A percentile compares a stretch with the other conserved stretches of the same genome.
phyloP scores from a whole-genome alignment of 31 red algal genomes.

The Porphyra umbilicalis region DNA sequence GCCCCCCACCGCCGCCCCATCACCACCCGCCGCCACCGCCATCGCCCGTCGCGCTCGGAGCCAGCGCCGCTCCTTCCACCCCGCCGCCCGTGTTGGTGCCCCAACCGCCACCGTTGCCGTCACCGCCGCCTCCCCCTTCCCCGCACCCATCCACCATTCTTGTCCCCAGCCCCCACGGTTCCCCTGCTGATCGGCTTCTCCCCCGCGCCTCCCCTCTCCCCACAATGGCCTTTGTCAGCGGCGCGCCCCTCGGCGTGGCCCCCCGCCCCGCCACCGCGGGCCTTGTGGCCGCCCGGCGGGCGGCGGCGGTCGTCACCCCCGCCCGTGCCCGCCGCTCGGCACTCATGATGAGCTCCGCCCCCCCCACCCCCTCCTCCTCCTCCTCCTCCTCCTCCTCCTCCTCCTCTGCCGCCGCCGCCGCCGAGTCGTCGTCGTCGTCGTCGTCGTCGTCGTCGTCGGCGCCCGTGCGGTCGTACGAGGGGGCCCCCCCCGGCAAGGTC shows the following conservation, averaged over 20 bases:
- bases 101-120: not conserved
- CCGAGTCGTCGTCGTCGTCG: not conserved
- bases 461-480: not conserved
- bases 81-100: too few species aligned
- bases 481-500: slow-evolving; percentile 48
- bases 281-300: not conserved
- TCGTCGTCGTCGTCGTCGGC: not conserved
- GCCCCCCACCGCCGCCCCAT: too few species aligned
- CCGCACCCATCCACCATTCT: too few species aligned
- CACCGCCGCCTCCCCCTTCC: not conserved
- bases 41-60: too few species aligned
- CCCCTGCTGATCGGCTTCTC: not conserved
- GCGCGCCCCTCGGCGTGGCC: not conserved
- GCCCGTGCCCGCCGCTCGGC: not conserved
- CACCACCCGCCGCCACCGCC: too few species aligned
- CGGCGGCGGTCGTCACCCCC: not conserved
- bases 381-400: not conserved
- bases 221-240: not conserved
- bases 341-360: not conserved
- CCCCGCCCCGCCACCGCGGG: not conserved
- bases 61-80: too few species aligned
- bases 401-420: not conserved
- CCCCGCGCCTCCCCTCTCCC: not conserved
- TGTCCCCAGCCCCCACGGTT: too few species aligned
- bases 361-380: not conserved